Conservation (phyloP, 768 basidiomycete species). For the Boletus reticuloceps region DNA sequence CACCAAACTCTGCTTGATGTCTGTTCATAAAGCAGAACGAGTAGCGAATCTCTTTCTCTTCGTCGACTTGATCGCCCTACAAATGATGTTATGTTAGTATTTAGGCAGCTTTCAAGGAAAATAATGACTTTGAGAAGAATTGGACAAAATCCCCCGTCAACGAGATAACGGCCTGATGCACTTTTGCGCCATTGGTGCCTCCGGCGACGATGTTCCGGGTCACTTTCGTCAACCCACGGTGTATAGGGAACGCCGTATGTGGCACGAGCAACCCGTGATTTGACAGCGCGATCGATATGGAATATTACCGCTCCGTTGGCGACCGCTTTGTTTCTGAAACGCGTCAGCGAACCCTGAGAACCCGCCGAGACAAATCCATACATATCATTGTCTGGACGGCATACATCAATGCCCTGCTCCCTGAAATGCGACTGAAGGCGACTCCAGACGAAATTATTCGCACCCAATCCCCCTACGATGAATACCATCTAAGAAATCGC, state of each 20-base stretch:
- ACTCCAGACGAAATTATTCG: slow-evolving; percentile 6
- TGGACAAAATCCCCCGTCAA: not conserved
- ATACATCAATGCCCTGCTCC: not conserved
- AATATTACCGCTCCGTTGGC: slow-evolving; percentile 7
- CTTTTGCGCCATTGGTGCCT: not conserved
- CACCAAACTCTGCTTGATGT: not conserved
- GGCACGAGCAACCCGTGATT: not conserved
- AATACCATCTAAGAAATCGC: slow-evolving; percentile 5
- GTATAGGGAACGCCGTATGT: not conserved
- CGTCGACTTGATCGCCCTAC: slow-evolving; percentile 2
- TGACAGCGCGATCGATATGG: not conserved
- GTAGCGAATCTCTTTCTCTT: not conserved
- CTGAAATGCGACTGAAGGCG: slow-evolving; percentile 7
- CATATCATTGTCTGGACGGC: slow-evolving; percentile 9
- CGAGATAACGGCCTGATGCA: not conserved
- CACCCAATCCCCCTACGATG: slow-evolving; percentile 9
- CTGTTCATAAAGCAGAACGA: not conserved
- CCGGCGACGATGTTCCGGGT: slow-evolving; percentile 4
- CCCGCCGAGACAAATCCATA: not conserved
- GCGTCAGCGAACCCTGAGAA: not conserved
- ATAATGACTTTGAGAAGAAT: slow-evolving; percentile 2
- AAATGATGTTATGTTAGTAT: not conserved
- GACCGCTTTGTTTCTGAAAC: slow-evolving; percentile 9
- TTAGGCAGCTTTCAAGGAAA: not conserved
- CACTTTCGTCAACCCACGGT: not conserved